Percentiles rank a stretch among this genome's conserved stretches.
phyloP scores from a whole-genome alignment of 306 rosid genomes.

The Sicyos baderoa region DNA sequence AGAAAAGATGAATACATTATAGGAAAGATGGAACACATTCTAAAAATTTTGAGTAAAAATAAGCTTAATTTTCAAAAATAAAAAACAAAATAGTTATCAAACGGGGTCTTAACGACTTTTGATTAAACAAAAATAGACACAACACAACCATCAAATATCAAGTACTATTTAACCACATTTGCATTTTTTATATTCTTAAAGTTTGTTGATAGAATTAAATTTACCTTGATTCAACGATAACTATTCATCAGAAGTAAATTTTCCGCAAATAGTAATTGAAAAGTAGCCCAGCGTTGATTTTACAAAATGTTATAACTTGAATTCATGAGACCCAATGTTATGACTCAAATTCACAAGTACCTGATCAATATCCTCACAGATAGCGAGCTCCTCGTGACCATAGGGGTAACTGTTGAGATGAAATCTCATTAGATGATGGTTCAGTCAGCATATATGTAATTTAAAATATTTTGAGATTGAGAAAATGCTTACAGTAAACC shows the following conservation, averaged over 20 bases:
- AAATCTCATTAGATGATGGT: slow-evolving; percentile 16
- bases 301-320: background rate
- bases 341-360: slow-evolving; percentile 33
- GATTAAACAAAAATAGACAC: background rate
- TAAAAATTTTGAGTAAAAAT: no score
- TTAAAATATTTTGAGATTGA: slow-evolving; percentile 12
- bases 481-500: slow-evolving; percentile 77
- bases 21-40: no score
- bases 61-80: no score
- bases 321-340: slow-evolving; percentile 11
- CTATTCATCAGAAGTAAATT: slow-evolving; percentile 3
- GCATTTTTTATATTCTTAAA: no score
- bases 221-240: background rate
- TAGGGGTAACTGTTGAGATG: slow-evolving; percentile 65
- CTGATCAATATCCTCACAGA: slow-evolving; percentile 96
- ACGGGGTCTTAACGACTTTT: no score
- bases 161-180: background rate
- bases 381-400: slow-evolving; percentile 92
- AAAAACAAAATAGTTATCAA: no score
- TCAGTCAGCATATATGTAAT: slow-evolving; percentile 4
- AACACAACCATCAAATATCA: background rate
- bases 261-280: background rate
- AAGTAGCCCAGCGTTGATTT: background rate
- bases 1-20: no score
- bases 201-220: no score